Conservation (phyloP, 768 basidiomycete genomes). For the Lentinula raphanica region DNA sequence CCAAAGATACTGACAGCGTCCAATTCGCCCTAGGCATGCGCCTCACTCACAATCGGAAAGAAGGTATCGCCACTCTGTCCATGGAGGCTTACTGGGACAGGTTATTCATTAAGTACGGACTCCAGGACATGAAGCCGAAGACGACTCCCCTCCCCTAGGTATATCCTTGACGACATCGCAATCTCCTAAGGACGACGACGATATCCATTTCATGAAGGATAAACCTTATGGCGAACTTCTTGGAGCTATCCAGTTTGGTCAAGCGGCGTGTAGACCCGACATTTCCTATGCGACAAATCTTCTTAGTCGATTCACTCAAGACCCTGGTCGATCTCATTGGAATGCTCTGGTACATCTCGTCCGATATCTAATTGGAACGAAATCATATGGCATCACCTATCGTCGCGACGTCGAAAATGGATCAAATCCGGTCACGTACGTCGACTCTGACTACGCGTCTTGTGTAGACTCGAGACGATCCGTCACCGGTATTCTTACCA, state of each 20-base stretch:
- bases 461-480: neutral
- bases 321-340: constrained; percentile 6
- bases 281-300: neutral
- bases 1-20: constrained; percentile 5
- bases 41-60: constrained; percentile 6
- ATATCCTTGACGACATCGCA: neutral
- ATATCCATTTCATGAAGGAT: neutral
- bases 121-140: constrained; percentile 1
- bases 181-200: constrained; percentile 1
- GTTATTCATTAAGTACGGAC: constrained; percentile 8
- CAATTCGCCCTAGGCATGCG: constrained; percentile 6
- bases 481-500: neutral
- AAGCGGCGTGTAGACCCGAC: neutral
- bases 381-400: constrained; percentile 7
- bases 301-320: constrained; percentile 1
- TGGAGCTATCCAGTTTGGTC: neutral
- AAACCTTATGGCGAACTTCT: neutral
- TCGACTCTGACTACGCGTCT: neutral
- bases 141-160: constrained; percentile 7
- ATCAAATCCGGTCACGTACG: neutral
- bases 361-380: neutral
- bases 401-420: neutral
- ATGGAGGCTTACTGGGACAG: constrained; percentile 9
- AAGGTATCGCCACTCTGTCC: neutral
- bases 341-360: neutral